These are phyloP conservation scores for Cucumis melo DNA, from an alignment of 306 rosid species.

Conservation along the genomic window DNA sequence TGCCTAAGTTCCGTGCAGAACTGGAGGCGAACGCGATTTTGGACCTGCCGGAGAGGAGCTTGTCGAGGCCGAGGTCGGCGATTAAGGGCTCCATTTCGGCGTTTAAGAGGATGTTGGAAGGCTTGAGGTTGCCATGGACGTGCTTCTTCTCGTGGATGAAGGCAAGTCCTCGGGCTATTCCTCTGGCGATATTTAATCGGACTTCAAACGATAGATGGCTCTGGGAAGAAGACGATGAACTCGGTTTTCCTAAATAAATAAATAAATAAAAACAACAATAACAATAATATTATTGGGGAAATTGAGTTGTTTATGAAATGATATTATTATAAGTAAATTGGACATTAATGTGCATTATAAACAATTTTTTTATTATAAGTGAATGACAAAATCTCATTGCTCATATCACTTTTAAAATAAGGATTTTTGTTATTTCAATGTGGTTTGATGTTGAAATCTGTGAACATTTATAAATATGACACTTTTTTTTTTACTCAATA, in stretches of 20 bases:
- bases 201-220: constrained; percentile 32
- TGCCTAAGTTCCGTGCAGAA: constrained; percentile 29
- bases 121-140: constrained; percentile 69
- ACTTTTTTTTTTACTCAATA: too few species aligned
- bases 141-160: constrained; percentile 82
- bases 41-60: constrained; percentile 24
- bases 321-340: neutral
- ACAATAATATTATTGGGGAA: neutral
- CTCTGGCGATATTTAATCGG: constrained; percentile 66
- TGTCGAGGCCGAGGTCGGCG: constrained; percentile 58
- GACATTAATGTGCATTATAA: neutral
- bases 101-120: constrained; percentile 56
- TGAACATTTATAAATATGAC: neutral
- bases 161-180: constrained; percentile 56
- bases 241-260: constrained; percentile 30
- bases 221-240: constrained; percentile 30
- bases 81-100: constrained; percentile 59
- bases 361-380: neutral
- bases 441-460: neutral
- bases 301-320: neutral
- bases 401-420: neutral
- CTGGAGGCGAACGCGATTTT: constrained; percentile 31
- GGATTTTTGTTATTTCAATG: neutral
- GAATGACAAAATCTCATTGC: neutral
- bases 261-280: too few species aligned